Conservation (phyloP, 164 flowering plant genomes). For the grape (Vitis vinifera) region ASM3070453v1 NC_081815.1:4997001-4997500, state of each 20-base stretch:
- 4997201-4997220: background rate
- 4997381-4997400: too few relatives aligned
- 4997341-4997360: constrained; percentile 11
- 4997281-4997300: constrained; percentile 17
- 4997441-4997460: constrained; percentile 8
- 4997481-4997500: constrained; percentile 7
- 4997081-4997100: too few relatives aligned
- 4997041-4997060: too few relatives aligned
- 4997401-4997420: too few relatives aligned
- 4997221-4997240: constrained; percentile 13
- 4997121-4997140: too few relatives aligned
- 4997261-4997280: constrained; percentile 16
- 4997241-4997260: constrained; percentile 20
- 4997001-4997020: too few relatives aligned
- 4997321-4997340: constrained; percentile 12
- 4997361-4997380: too few relatives aligned
- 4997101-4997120: too few relatives aligned
- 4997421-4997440: constrained; percentile 18
- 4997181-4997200: background rate
- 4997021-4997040: too few relatives aligned
- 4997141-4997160: too few relatives aligned
- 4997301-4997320: constrained; percentile 26
- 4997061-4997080: too few relatives aligned
- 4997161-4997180: background rate
- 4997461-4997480: constrained; percentile 7